Conservation (phyloP, 805 yeast genomes). For the Candida boidinii region DNA sequence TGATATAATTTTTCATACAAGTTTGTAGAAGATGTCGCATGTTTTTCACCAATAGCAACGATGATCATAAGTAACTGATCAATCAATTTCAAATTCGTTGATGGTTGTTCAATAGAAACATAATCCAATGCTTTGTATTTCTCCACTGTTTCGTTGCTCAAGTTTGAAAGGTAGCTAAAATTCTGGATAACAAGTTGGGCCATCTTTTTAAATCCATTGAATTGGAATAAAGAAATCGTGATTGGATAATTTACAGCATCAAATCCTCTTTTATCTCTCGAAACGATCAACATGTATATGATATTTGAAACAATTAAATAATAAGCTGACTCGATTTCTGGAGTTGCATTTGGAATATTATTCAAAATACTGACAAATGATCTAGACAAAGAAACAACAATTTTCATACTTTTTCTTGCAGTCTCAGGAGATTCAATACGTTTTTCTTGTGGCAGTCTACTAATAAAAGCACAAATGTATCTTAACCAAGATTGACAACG, state of each 20-base stretch:
- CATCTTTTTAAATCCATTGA: constrained; percentile 34
- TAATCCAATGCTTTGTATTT: constrained; percentile 12
- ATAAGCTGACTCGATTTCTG: constrained; percentile 18
- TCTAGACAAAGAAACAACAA: constrained; percentile 17
- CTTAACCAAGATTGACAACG: constrained; percentile 36
- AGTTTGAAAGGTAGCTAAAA: constrained; percentile 13
- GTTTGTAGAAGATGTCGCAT: constrained; percentile 23
- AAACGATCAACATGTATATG: constrained; percentile 14
- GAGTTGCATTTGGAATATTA: constrained; percentile 11
- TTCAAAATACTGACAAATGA: constrained; percentile 9
- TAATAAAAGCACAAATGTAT: constrained; percentile 21
- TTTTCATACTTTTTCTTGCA: constrained; percentile 13
- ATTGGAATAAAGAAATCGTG: constrained; percentile 41
- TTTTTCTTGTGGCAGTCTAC: too few species aligned
- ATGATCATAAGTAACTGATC: constrained; percentile 30
- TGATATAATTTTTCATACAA: constrained; percentile 31
- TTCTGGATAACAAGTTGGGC: constrained; percentile 18
- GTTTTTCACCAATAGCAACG: constrained; percentile 34
- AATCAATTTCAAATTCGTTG: constrained; percentile 15
- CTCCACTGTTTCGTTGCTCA: constrained; percentile 10
- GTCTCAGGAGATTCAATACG: constrained; percentile 37
- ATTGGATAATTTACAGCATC: constrained; percentile 30
- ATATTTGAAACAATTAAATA: constrained; percentile 16
- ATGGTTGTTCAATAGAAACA: constrained; percentile 17
- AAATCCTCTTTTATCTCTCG: constrained; percentile 15